Evolutionary conservation across 2,329 filamentous ascomycete species (phyloP).

Genomic region (Penicillium paneum): DNA sequence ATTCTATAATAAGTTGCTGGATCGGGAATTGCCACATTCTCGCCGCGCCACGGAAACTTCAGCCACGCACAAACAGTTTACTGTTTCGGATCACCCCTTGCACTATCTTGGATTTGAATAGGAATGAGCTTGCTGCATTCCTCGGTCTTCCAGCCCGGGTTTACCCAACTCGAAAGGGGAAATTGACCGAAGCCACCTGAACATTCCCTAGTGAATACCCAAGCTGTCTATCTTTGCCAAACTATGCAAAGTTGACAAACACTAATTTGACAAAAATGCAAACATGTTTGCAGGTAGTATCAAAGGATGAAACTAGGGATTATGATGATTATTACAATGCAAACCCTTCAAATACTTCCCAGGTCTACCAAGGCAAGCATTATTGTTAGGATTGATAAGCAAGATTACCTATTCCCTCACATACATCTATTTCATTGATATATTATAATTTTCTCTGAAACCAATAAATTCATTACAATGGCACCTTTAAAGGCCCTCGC

Average conservation of each 20-base stretch:
- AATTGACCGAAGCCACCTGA: background rate
- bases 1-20: background rate
- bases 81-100: background rate
- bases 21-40: constrained; percentile 13
- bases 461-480: constrained; percentile 3
- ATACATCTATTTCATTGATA: background rate
- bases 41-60: constrained; percentile 4
- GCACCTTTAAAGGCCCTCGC: constrained; percentile 11
- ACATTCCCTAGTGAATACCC: background rate
- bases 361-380: background rate
- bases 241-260: background rate
- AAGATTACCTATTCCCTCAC: background rate
- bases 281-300: constrained; percentile 6
- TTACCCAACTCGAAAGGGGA: constrained; percentile 1
- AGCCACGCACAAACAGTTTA: constrained; percentile 8
- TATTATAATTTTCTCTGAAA: background rate
- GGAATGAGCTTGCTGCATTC: background rate
- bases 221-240: background rate
- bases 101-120: background rate
- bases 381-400: background rate
- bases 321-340: background rate
- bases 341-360: constrained; percentile 1
- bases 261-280: constrained; percentile 10
- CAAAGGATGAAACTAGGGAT: background rate
- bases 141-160: background rate